A percentile compares a stretch with the other conserved stretches of the same genome.
phyloP scores from a whole-genome alignment of 148 eudicot genomes.

The Rhododendron molle region DNA sequence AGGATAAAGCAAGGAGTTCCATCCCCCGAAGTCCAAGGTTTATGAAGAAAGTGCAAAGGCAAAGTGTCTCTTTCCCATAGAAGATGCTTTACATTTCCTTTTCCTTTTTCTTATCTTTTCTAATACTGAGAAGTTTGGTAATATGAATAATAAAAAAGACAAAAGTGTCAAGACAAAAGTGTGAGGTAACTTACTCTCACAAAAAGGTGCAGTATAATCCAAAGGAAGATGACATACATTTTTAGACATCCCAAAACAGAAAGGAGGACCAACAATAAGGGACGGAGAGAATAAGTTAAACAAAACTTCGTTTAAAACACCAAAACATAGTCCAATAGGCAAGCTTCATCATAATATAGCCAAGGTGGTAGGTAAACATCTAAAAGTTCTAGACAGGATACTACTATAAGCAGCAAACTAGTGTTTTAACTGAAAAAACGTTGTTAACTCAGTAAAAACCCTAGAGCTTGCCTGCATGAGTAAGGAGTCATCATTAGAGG shows the following conservation, averaged over 20 bases:
- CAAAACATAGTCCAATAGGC: background rate
- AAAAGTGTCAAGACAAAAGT: background rate
- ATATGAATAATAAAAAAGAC: background rate
- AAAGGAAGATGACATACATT: background rate
- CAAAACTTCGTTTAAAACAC: background rate
- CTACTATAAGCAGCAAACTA: background rate
- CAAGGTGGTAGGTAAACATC: background rate
- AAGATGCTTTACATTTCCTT: background rate
- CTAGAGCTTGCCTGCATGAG: background rate
- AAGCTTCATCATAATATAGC: background rate
- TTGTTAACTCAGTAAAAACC: background rate
- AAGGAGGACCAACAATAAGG: background rate
- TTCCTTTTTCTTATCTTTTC: background rate
- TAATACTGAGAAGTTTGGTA: background rate
- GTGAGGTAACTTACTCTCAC: background rate
- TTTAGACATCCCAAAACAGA: background rate
- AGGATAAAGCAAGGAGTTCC: background rate
- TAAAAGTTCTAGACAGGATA: background rate
- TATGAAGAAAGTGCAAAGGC: background rate
- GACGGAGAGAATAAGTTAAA: background rate
- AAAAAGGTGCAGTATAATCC: background rate
- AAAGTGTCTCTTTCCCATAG: background rate
- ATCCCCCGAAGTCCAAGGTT: background rate
- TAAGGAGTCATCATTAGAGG: background rate
- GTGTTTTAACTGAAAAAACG: background rate